Evolutionary conservation across 495 filamentous ascomycete species (phyloP), one percentile per base, ranked within the genome.

Genomic region (Penicillium simplicissimum): DNA sequence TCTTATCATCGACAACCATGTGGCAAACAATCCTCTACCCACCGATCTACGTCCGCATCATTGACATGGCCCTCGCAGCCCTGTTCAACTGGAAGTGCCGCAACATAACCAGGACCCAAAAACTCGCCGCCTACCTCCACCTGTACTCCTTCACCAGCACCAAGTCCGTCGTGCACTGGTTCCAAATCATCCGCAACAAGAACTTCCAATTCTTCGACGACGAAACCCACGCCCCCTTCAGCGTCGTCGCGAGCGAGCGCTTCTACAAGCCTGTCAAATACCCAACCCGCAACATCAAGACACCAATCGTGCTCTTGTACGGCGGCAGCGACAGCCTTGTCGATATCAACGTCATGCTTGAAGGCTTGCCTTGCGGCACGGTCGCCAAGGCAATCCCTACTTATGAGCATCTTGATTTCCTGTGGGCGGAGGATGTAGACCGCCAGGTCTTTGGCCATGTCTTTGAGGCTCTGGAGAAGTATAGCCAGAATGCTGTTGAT

Each of bases 131-230:
- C n/a, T 98, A 98, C 68, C 87, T 94, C 28, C 96, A 98, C 73
- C 79, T 98, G 1, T 98, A 96, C 71, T 97, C 93, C 3, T 98
- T 92, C 71, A 97, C 95, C 0, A 94, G 90, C 69, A 96, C 92
- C 59, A 98, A 98, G 70, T 90, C 87, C 14, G 91, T 97, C 9
- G 95, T 98, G 0, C 95, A 98, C 67, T 98, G 95, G 95, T 98
- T 98, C 75, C 95, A 98, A 69, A 97, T 98, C 67, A 98, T 98
- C 63, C 88, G 95, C 48, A 97, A 93, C 68, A 88, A 90, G 63
- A 90, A 84, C 34, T 98, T 98, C 71, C 95, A 98, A 74, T 97
- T 98, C 89, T 98, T 92, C 72, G 95, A 98, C 68, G 95, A 98
- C 67, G 94, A 97, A 67, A 83, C 95, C 8, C 88, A 90, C 58